Evolutionary conservation across 2,329 filamentous ascomycete species (phyloP), one percentile per base, ranked within the genome.

Genomic region (Trichophyton schoenleinii): DNA sequence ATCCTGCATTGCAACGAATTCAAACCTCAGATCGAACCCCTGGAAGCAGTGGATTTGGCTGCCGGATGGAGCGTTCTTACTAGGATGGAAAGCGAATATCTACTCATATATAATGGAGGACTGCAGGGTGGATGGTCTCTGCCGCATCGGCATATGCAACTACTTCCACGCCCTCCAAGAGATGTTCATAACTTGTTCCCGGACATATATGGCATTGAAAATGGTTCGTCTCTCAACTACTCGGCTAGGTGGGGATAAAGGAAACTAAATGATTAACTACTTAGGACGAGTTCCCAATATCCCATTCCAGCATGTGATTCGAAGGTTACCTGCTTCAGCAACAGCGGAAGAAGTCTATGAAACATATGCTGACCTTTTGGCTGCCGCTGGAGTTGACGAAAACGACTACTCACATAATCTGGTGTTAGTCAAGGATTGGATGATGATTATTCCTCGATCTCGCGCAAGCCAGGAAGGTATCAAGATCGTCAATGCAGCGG

Each of bases 361-460:
- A 7, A 62, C 57, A 0, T 65, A 65, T 46, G 57, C 55, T 8
- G 58, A 63, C 3, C 63, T 65, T 11, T 36, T 65, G 18, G 57
- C 46, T 52, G 58, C 58, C 4, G 38, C 62, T 58, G 63, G 60
- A 9, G 62, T 63, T 18, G 57, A 60, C 7, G 31, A 62, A 42
- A 31, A 49, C 11, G 63, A 65, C 18, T 63, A 57, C 41, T 65
- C 77, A 7, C 79, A 81, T 64, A 80, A 79, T 60, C 68, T 80
- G 8, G 65, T 79, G 1, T 66, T 80, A 48, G 73, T 74, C 62
- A 68, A 69, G 31, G 69, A 73, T 15, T 75, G 75, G 69, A 72
- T 81, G 31, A 65, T 80, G 28, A 74, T 80, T 1, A 72, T 80
- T 25, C 79, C 79, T 1, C 70, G 79, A n/a, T 70, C 73, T 15